Percentiles rank a stretch among this genome's conserved stretches.
phyloP scores from a whole-genome alignment of 2,329 filamentous ascomycete species.

The Uncinocarpus reesii region DNA sequence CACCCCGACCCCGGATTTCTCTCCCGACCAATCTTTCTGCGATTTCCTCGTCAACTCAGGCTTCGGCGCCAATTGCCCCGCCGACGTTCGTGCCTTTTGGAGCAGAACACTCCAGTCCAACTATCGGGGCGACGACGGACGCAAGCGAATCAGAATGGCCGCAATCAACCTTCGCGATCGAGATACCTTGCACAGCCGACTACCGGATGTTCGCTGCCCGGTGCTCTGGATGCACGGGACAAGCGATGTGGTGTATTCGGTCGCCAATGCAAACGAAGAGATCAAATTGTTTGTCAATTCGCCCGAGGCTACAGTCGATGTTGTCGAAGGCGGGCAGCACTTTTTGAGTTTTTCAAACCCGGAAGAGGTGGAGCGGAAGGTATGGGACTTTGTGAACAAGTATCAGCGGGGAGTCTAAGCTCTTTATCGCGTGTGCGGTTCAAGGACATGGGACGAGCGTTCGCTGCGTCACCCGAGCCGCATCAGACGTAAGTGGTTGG shows the following conservation, averaged over 20 bases:
- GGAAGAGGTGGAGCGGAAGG: conserved; percentile 33
- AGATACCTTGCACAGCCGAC: conserved; percentile 39
- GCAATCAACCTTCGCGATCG: conserved; percentile 41
- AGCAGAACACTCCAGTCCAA: conserved; percentile 34
- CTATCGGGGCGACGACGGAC: conserved; percentile 43
- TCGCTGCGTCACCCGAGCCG: too few relatives aligned
- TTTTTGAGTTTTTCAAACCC: conserved; percentile 42
- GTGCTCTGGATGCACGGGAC: conserved; percentile 43
- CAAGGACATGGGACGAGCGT: neutral
- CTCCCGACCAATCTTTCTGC: conserved; percentile 34
- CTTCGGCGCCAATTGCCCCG: conserved; percentile 35
- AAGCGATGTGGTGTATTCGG: conserved; percentile 33
- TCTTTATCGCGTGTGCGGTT: neutral
- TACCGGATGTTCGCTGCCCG: conserved; percentile 42
- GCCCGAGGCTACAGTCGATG: conserved; percentile 34
- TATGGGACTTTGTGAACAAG: conserved; percentile 33
- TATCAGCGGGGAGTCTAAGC: conserved; percentile 9
- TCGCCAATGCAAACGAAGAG: conserved; percentile 38
- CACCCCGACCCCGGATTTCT: conserved; percentile 35
- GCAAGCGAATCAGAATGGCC: conserved; percentile 41
- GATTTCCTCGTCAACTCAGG: conserved; percentile 40
- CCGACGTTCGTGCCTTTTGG: conserved; percentile 38
- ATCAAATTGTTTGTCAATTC: conserved; percentile 41
- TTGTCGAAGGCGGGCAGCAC: conserved; percentile 41
- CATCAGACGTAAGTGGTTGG: too few relatives aligned